Evolutionary conservation across 2,329 filamentous ascomycete genomes (phyloP).

Genomic region (Phaeosphaeriaceae sp.): DNA sequence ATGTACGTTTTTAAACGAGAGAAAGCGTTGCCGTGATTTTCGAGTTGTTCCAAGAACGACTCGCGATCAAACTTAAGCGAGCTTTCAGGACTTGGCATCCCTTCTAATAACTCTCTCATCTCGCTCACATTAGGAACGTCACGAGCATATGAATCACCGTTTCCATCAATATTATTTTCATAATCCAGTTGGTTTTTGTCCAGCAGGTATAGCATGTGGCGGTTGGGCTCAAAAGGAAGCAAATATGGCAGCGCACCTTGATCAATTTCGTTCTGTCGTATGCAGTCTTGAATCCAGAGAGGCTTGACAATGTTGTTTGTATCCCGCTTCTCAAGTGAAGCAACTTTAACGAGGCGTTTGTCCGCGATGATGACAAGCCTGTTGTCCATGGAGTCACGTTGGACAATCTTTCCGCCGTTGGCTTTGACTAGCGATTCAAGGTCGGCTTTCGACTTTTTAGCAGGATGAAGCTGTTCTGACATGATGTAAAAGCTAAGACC

Average conservation of each 20-base stretch:
- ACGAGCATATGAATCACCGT: slow-evolving; percentile 82
- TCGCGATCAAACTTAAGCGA: slow-evolving; percentile 23
- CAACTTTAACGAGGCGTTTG: slow-evolving; percentile 79
- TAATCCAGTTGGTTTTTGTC: slow-evolving; percentile 63
- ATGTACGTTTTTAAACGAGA: slow-evolving; percentile 37
- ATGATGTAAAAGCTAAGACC: slow-evolving; percentile 83
- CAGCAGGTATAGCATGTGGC: slow-evolving; percentile 75
- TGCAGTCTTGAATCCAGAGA: slow-evolving; percentile 82
- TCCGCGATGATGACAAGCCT: slow-evolving; percentile 79
- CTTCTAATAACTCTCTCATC: slow-evolving; percentile 54
- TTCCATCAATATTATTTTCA: slow-evolving; percentile 72
- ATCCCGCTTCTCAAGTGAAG: slow-evolving; percentile 77
- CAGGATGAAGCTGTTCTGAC: slow-evolving; percentile 72
- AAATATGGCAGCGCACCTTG: slow-evolving; percentile 61
- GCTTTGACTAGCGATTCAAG: slow-evolving; percentile 82
- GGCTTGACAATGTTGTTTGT: slow-evolving; percentile 76
- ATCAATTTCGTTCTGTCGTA: slow-evolving; percentile 66
- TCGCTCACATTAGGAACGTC: slow-evolving; percentile 68
- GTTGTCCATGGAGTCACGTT: slow-evolving; percentile 68
- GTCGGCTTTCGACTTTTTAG: slow-evolving; percentile 77
- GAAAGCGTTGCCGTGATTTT: slow-evolving; percentile 33
- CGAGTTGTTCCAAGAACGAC: slow-evolving; percentile 34
- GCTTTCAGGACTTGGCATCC: slow-evolving; percentile 45
- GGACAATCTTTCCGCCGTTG: slow-evolving; percentile 80
- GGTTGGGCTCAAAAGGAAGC: slow-evolving; percentile 68